Evolutionary conservation across 2,329 filamentous ascomycete genomes (phyloP), one percentile per base, ranked within the genome.

Genomic region (Pyrenophora tritici-repentis): DNA sequence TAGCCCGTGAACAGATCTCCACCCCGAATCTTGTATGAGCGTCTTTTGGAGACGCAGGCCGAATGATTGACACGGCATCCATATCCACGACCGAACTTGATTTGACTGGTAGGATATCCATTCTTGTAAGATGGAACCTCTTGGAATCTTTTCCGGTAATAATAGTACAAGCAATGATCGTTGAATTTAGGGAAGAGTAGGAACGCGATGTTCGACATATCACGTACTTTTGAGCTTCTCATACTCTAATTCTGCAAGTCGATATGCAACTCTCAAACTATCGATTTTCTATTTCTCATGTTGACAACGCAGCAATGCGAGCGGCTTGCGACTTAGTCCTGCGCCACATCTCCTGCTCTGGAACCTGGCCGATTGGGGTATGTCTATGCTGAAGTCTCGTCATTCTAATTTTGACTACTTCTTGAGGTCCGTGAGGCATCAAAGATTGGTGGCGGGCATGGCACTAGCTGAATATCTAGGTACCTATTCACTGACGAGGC

Each of bases 341-440:
- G 29, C 35, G 43, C 43, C 43, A 40, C 35, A 47, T 26, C 16
- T 20, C 18, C 18, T 47, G 38, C 38, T 40, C 43, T 47, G 36
- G 36, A 33, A 39, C 26, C 32, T 12, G 3, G 20, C 8, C 22
- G 13, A 17, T n/a, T 3, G 17, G 13, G 29, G 20, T 24, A 34
- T 18, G n/a, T 32, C 20, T 14, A 20, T 9, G 18, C 14, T 33
- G 2, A 10, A 16, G 10, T 22, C 20, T n/a, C 13, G 12, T 10
- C 17, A 26, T 12, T 20, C 9, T 47, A 12, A 17, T 2, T 38
- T 17, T 33, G 16, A 29, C 12, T 39, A 16, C 9, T 34, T 22
- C 0, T 4, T 4, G 22, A 9, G 22, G 8, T 7, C 8, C 6
- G 6, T 9, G 8, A 9, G 22, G 22, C 22, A 24, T 9, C 8